Evolutionary conservation across 2,329 filamentous ascomycete genomes (phyloP).

Genomic region (Ilyonectria destructans): DNA sequence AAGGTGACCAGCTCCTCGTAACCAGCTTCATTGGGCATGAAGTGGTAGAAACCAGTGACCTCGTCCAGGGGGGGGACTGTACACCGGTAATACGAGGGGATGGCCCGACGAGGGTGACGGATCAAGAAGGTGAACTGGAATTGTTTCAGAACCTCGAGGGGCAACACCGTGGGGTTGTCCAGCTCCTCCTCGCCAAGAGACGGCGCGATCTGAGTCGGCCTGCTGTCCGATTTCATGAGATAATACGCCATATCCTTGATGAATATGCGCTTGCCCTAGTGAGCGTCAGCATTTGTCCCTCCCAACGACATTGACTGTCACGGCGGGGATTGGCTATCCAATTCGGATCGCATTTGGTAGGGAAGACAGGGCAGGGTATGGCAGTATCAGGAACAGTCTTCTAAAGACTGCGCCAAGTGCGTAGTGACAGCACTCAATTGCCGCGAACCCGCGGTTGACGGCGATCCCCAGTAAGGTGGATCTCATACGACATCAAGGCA

Average conservation of each 20-base stretch:
- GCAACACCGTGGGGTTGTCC: constrained; percentile 89
- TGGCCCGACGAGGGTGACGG: constrained; percentile 91
- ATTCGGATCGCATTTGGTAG: background rate
- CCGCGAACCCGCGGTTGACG: background rate
- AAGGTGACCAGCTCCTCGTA: constrained; percentile 90
- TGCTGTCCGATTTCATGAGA: constrained; percentile 81
- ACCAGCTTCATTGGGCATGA: constrained; percentile 90
- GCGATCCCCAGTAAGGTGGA: background rate
- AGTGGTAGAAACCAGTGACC: constrained; percentile 88
- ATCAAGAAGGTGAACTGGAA: constrained; percentile 99
- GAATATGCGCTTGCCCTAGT: constrained; percentile 90
- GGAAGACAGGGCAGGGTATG: background rate
- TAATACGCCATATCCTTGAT: constrained; percentile 99
- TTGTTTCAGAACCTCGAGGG: constrained; percentile 78
- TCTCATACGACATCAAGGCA: background rate
- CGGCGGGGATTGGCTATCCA: background rate
- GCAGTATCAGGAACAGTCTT: background rate
- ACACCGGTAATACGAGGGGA: constrained; percentile 96
- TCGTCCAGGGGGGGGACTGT: constrained; percentile 89
- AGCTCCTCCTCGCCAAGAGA: constrained; percentile 81
- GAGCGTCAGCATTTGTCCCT: constrained; percentile 46
- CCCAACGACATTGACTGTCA: background rate
- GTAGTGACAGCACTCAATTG: background rate
- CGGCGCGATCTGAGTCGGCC: constrained; percentile 80
- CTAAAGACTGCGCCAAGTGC: background rate